These are phyloP conservation scores for Fomitopsis serialis DNA, from an alignment of 768 basidiomycete genomes.

Conservation along the genomic window DNA sequence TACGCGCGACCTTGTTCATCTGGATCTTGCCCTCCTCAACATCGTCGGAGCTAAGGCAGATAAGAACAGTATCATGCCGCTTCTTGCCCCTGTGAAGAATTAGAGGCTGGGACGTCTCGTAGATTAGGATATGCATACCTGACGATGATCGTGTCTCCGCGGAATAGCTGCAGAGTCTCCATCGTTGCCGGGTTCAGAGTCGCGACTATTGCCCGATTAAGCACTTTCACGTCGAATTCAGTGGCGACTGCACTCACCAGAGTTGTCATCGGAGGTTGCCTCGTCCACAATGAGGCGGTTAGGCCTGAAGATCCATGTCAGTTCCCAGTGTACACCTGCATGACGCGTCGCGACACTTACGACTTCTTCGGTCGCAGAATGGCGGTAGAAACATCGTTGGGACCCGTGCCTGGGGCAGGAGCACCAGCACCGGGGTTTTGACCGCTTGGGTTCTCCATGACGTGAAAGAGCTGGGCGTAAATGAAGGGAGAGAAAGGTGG, in stretches of 20 bases:
- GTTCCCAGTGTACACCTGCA: slow-evolving; percentile 5
- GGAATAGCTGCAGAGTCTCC: slow-evolving; percentile 90
- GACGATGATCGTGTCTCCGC: slow-evolving; percentile 94
- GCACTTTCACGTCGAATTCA: background rate
- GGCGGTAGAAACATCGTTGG: slow-evolving; percentile 89
- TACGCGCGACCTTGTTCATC: slow-evolving; percentile 99
- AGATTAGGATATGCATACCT: slow-evolving; percentile 45
- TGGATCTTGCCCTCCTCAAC: slow-evolving; percentile 98
- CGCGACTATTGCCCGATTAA: slow-evolving; percentile 54
- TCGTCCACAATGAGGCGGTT: slow-evolving; percentile 98
- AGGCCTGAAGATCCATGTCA: slow-evolving; percentile 48
- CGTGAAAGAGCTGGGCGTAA: slow-evolving; percentile 12
- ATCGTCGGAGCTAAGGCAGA: slow-evolving; percentile 92
- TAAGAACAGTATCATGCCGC: slow-evolving; percentile 95
- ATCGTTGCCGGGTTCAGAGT: slow-evolving; percentile 95
- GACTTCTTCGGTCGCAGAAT: slow-evolving; percentile 97
- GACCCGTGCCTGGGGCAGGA: slow-evolving; percentile 75
- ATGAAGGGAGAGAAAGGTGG: slow-evolving; percentile 9
- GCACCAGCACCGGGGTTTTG: slow-evolving; percentile 59
- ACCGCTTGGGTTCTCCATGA: slow-evolving; percentile 10
- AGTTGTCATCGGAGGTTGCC: slow-evolving; percentile 91
- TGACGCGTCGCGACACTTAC: slow-evolving; percentile 44
- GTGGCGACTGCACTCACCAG: slow-evolving; percentile 46
- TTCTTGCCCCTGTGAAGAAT: slow-evolving; percentile 76
- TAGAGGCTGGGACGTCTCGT: background rate